Base-by-base conservation (phyloP, 2,329 filamentous ascomycete species). In the Ceratocystis alfenasii region DNA sequence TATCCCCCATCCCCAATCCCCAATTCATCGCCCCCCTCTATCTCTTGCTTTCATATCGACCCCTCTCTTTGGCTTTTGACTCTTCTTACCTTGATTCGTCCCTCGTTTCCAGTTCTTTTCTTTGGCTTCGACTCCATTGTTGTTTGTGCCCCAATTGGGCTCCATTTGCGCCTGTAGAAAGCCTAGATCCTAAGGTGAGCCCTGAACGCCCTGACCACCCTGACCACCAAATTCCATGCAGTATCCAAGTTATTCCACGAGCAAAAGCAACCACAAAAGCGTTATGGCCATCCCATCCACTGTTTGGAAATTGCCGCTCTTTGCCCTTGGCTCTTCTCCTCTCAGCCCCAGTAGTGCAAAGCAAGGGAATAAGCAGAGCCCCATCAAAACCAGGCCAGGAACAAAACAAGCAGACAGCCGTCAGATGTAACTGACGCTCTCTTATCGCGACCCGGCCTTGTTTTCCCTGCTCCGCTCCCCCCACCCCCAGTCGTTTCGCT, bases 161-260 rank as follows among this genome's bases (percentile, higher is more conserved):
- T 59, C 55, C 17, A 20, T 30, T 41, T 59, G 55, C 28, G 20
- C 15, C 28, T 59, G 55, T 28, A 59, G 55, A 59, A 36, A 59
- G 55, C 55, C 55, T 59, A 30, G 55, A 59, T 59, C 55, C 55
- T 15, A 59, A 59, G 55, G 55, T 59, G 28, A 59, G 55, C 55
- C 55, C 55, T 57, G n/a, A 33, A 28, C 53, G 17, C 53, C 22
- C 53, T 33, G 53, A 28, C 53, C 53, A 30, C 7, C 12, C 53
- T 33, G 53, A 28, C 53, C 53, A 30, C 8, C 12, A 7, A 28
- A 28, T 53, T 59, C 55, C 55, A 59, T 59, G 55, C 55, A 36
- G 28, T 8, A n/a, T 30, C 55, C 55, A 59, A 36, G n/a, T 59
- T 59, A 33, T 59, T n/a, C 53, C 28, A 33, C 3, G 3, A 57